A percentile compares a stretch with the other conserved stretches of the same genome.
These are phyloP conservation scores for Torulaspora maleeae DNA, from an alignment of 805 yeast genomes.

Conservation along the genomic window DNA sequence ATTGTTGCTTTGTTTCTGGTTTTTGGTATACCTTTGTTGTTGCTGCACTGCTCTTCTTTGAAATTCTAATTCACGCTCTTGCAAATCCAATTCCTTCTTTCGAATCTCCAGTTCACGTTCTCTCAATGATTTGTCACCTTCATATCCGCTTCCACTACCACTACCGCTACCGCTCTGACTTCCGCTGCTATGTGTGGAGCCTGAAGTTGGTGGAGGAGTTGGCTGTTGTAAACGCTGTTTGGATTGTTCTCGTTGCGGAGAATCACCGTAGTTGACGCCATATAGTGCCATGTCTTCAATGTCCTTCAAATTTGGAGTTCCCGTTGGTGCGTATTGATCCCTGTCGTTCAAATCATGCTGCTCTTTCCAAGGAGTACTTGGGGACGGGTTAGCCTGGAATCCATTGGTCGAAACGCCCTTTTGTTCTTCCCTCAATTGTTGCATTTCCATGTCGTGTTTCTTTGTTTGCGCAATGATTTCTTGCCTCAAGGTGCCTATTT, in stretches of 20 bases:
- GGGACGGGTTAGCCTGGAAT: not conserved
- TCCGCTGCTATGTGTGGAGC: slow-evolving; percentile 6
- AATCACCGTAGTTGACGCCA: slow-evolving; percentile 31
- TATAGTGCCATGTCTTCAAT: slow-evolving; percentile 33
- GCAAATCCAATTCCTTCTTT: slow-evolving; percentile 33
- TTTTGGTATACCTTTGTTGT: slow-evolving; percentile 13
- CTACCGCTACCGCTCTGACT: slow-evolving; percentile 11
- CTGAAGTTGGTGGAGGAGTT: slow-evolving; percentile 9
- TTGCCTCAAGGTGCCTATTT: slow-evolving; percentile 11
- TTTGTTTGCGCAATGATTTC: slow-evolving; percentile 7
- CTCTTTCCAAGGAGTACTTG: not conserved
- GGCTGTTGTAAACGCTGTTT: slow-evolving; percentile 12
- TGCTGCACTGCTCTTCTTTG: slow-evolving; percentile 31
- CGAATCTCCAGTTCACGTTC: slow-evolving; percentile 34
- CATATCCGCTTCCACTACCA: slow-evolving; percentile 12
- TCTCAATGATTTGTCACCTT: slow-evolving; percentile 20
- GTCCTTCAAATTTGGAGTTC: slow-evolving; percentile 34
- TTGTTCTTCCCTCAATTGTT: slow-evolving; percentile 8
- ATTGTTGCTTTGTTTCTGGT: slow-evolving; percentile 2
- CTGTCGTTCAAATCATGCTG: not conserved
- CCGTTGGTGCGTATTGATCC: slow-evolving; percentile 21
- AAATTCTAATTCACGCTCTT: slow-evolving; percentile 34
- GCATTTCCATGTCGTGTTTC: slow-evolving; percentile 12
- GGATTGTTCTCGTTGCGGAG: slow-evolving; percentile 21
- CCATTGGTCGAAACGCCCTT: slow-evolving; percentile 2